A percentile compares a stretch with the other conserved stretches of the same genome.
These are phyloP conservation scores for Monilinia aucupariae DNA, from an alignment of 2,329 filamentous ascomycete genomes.

Conservation along the genomic window DNA sequence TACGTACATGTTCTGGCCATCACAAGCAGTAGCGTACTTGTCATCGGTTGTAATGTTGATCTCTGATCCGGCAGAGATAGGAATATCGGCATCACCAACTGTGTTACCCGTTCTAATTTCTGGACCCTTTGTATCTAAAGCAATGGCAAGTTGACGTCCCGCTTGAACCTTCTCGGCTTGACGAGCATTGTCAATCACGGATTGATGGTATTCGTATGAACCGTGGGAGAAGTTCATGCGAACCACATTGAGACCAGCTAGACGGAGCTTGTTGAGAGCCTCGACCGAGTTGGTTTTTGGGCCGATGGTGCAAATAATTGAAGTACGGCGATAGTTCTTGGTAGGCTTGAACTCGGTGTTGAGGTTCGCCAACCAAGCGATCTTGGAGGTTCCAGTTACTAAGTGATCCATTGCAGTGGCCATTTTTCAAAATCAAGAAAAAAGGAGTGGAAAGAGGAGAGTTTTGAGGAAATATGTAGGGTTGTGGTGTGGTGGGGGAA, in stretches of 20 bases:
- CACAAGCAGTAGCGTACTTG: slow-evolving; percentile 74
- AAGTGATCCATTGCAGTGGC: slow-evolving; percentile 80
- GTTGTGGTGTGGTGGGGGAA: neutral
- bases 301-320: slow-evolving; percentile 91
- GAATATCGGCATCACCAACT: slow-evolving; percentile 63
- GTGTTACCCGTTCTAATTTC: slow-evolving; percentile 83
- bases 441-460: neutral
- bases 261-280: slow-evolving; percentile 91
- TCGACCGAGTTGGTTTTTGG: slow-evolving; percentile 98
- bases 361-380: slow-evolving; percentile 63
- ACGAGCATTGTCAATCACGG: slow-evolving; percentile 92
- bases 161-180: slow-evolving; percentile 71
- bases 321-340: slow-evolving; percentile 90
- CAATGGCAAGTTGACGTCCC: slow-evolving; percentile 90
- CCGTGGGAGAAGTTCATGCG: slow-evolving; percentile 99
- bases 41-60: slow-evolving; percentile 98
- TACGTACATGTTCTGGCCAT: slow-evolving; percentile 87
- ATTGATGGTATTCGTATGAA: slow-evolving; percentile 95
- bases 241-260: slow-evolving; percentile 90
- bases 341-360: slow-evolving; percentile 72
- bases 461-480: slow-evolving; percentile 8
- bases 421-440: slow-evolving; percentile 27
- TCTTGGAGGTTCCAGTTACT: slow-evolving; percentile 65
- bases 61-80: slow-evolving; percentile 75
- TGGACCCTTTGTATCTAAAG: slow-evolving; percentile 78